Base-by-base conservation (phyloP, 2,329 filamentous ascomycete species). In the Stagonosporopsis chrysanthemi region DNA sequence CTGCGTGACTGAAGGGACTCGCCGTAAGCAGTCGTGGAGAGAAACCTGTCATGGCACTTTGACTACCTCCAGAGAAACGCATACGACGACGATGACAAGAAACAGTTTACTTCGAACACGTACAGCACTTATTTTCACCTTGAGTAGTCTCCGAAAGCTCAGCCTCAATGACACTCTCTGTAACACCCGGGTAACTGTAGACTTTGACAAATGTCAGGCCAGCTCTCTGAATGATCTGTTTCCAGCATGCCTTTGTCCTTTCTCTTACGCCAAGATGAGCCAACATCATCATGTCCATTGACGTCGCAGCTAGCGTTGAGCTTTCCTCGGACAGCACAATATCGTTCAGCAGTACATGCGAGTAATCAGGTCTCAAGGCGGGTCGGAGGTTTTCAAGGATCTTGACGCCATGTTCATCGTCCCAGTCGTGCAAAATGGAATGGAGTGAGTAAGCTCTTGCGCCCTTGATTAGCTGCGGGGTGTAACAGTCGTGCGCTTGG, bases 401-500 rank as follows among this genome's bases (percentile, higher is more conserved):
- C 17, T 36, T 56, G 29, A 63, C 28, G 11, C 58, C 53, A 1
- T 58, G 48, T 7, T 59, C 56, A 40, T 71, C 67, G 14, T 50
- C 42, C 67, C 64, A 69, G 29, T 72, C 62, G 51, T 70, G 70
- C 6, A 69, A 39, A 11, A 72, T 61, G 0, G 53, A 60, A 12
- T 61, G 61, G 2, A 72, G 48, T 14, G 60, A 65, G 43, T 71
- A 72, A 0, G 67, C 63, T 15, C 65, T 52, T 6, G 69, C 67
- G 15, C 77, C 78, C 56, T 81, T 79, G 6, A 83, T 61, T 0
- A 78, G 80, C 60, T 84, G 43, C 9, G 78, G 74, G 0, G 71
- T 79, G 53, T 78, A 77, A 53, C 84, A 83, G 58, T 84, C 78
- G 55, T 84, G 75, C 2, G 65, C 66, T 73, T 58, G 48, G 35